A percentile compares a stretch with the other conserved stretches of the same genome.
Conservation (phyloP, 805 yeast species). For the Hanseniaspora nectarophila region DNA sequence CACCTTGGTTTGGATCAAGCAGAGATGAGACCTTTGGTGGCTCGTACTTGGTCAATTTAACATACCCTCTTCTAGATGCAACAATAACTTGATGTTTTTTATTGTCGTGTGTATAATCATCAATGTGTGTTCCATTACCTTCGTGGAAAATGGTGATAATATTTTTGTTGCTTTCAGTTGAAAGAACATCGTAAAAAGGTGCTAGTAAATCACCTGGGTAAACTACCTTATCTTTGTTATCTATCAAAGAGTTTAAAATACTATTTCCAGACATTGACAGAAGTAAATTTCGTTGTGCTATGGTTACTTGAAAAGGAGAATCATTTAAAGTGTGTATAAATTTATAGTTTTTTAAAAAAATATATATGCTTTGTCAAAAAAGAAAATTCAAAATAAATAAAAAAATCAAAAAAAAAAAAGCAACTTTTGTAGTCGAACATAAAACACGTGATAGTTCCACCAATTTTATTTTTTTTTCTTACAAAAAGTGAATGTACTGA, state of each 20-base stretch:
- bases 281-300: background rate
- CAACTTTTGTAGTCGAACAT: background rate
- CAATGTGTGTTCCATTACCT: conserved; percentile 54
- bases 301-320: too few relatives aligned
- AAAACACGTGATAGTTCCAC: background rate
- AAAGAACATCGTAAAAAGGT: conserved; percentile 36
- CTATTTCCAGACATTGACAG: background rate
- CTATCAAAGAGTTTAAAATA: background rate
- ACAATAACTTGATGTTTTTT: conserved; percentile 34
- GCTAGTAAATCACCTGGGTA: conserved; percentile 76
- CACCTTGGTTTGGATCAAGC: conserved; percentile 14
- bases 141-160: conserved; percentile 37
- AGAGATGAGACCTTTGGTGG: conserved; percentile 16
- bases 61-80: conserved; percentile 55
- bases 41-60: conserved; percentile 26
- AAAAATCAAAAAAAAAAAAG: background rate
- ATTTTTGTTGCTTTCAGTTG: conserved; percentile 18
- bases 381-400: background rate
- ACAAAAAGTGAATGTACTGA: conserved; percentile 76
- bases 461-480: conserved; percentile 13
- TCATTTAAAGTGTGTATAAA: too few relatives aligned
- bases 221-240: conserved; percentile 24
- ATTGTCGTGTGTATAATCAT: conserved; percentile 33
- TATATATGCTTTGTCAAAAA: too few relatives aligned
- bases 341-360: too few relatives aligned